Percentiles rank a stretch among this genome's conserved stretches.
Conservation (phyloP, 2,329 filamentous ascomycete genomes). For the Sporothrix humicola region DNA sequence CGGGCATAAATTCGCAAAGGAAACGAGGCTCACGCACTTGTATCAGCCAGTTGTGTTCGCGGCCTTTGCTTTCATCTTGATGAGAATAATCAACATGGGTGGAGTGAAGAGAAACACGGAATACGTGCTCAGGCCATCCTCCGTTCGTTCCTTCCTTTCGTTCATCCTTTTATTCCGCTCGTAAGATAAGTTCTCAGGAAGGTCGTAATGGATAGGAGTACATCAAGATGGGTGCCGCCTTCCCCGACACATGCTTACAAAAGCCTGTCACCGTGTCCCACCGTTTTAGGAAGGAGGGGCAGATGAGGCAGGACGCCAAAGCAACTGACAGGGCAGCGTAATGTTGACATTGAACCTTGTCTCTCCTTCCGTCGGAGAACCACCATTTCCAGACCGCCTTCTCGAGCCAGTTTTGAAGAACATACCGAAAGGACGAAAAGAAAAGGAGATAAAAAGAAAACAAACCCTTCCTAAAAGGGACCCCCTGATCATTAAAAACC, state of each 20-base stretch:
- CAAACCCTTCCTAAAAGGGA: not conserved
- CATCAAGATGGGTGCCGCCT: not conserved
- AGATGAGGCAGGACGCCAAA: not conserved
- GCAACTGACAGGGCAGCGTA: not conserved
- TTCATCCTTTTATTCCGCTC: not conserved
- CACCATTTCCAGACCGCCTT: conserved; percentile 7
- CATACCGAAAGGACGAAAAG: not conserved
- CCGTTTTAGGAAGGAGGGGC: conserved; percentile 26
- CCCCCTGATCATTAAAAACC: not conserved
- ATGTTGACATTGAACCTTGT: not conserved
- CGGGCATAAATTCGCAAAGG: not conserved
- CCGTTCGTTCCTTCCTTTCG: not conserved
- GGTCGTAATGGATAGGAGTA: conserved; percentile 1
- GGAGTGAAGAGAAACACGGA: not conserved
- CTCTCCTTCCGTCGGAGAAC: not conserved
- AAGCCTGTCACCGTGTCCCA: conserved; percentile 3
- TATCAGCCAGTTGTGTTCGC: not conserved
- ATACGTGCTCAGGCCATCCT: not conserved
- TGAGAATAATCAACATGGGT: not conserved
- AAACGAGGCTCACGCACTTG: not conserved
- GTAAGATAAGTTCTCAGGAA: not conserved
- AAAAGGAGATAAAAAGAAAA: not conserved
- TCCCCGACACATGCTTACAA: not conserved
- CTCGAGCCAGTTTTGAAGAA: not conserved
- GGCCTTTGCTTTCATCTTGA: not conserved